Conservation (phyloP, 1,139 yeast species). For the Blastobotrys apis region DNA sequence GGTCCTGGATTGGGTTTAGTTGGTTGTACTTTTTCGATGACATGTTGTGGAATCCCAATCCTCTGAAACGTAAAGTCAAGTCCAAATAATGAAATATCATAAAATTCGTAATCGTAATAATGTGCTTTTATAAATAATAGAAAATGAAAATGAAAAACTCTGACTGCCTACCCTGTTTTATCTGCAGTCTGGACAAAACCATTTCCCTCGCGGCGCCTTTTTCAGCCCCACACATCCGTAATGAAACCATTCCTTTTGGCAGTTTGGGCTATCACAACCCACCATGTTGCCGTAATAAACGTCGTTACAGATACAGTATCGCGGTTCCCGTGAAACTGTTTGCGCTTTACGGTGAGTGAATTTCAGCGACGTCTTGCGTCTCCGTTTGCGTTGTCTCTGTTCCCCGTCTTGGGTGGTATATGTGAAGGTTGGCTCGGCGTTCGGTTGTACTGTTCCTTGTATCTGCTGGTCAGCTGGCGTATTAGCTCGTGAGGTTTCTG, state of each 20-base stretch:
- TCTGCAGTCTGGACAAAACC: conserved; percentile 36
- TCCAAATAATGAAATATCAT: neutral
- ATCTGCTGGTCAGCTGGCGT: too few species aligned
- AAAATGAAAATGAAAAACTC: too few species aligned
- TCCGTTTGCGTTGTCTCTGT: neutral
- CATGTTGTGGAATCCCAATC: conserved; percentile 27
- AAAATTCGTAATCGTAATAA: neutral
- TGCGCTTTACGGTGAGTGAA: neutral
- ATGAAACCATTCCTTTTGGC: conserved; percentile 81
- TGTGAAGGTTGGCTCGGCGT: too few species aligned
- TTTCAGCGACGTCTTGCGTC: conserved; percentile 1
- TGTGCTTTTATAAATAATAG: too few species aligned
- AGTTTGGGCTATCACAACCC: conserved; percentile 77
- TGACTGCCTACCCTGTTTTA: neutral
- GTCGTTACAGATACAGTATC: conserved; percentile 73
- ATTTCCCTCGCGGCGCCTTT: conserved; percentile 36
- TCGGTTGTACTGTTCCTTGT: too few species aligned
- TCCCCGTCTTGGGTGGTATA: too few species aligned
- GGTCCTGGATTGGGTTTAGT: conserved; percentile 84
- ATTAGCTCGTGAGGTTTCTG: neutral
- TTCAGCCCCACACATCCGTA: conserved; percentile 66
- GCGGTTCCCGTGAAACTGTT: conserved; percentile 16
- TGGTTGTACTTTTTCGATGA: conserved; percentile 73
- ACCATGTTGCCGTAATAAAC: conserved; percentile 85
- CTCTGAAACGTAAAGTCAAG: neutral